Conservation (phyloP, 371 early-diverging fungal genomes). For the Mortierella sp. region DNA sequence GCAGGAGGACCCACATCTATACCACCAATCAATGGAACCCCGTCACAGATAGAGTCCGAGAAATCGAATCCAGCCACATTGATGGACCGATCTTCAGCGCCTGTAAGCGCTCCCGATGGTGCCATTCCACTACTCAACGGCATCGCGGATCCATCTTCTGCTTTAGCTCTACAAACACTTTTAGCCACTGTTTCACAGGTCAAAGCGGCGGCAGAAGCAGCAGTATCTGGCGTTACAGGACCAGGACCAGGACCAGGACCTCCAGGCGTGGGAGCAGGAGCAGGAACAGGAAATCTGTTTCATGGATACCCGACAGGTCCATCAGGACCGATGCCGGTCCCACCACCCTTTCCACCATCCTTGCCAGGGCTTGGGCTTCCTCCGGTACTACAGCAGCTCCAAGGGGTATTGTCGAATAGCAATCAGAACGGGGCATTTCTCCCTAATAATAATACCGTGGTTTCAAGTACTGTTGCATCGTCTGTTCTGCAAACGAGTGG, state of each 20-base stretch:
- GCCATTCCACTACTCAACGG: slow-evolving; percentile 24
- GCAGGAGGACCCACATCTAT: slow-evolving; percentile 9
- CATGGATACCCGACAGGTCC: not conserved
- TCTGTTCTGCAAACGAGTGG: slow-evolving; percentile 19
- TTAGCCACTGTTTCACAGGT: slow-evolving; percentile 43
- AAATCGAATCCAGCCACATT: not conserved
- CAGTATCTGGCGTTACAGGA: too few relatives aligned
- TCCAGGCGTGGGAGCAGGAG: too few relatives aligned
- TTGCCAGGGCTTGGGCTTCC: slow-evolving; percentile 17
- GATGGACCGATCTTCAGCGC: not conserved
- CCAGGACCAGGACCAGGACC: not conserved
- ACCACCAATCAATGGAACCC: not conserved
- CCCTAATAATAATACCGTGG: slow-evolving; percentile 51
- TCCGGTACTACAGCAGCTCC: slow-evolving; percentile 44
- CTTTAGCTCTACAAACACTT: slow-evolving; percentile 40
- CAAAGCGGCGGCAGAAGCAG: slow-evolving; percentile 28
- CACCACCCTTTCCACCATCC: slow-evolving; percentile 8
- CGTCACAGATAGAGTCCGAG: not conserved
- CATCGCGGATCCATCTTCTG: slow-evolving; percentile 43
- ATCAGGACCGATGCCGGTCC: not conserved
- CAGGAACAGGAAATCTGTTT: not conserved
- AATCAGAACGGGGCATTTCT: slow-evolving; percentile 37
- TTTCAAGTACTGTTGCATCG: slow-evolving; percentile 26
- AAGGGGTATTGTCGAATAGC: slow-evolving; percentile 44
- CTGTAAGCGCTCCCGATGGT: not conserved